phyloP scores from a whole-genome alignment of 345 rosid species.

The Abelmoschus esculentus region DNA sequence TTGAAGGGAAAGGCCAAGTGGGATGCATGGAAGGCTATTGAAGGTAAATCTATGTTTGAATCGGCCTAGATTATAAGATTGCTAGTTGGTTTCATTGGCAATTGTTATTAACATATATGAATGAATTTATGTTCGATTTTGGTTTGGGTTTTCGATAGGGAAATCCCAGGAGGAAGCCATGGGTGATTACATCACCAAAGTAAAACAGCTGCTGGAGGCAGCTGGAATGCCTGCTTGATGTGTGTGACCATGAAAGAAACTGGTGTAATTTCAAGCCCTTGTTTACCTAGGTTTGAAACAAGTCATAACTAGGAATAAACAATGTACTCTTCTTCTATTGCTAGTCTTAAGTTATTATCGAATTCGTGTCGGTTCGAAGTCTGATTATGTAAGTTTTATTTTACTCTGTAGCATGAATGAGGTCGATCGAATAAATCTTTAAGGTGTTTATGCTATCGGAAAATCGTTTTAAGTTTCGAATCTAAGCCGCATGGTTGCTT shows the following conservation, averaged over 20 bases:
- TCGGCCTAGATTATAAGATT: too few species aligned
- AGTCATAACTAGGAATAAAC: not conserved
- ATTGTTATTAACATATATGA: not conserved
- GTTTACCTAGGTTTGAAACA: not conserved
- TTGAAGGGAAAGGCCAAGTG: constrained; percentile 82
- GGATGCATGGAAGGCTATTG: constrained; percentile 99
- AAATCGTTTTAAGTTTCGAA: too few species aligned
- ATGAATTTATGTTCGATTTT: not conserved
- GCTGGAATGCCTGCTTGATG: constrained; percentile 29
- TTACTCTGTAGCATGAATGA: too few species aligned
- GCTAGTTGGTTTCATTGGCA: not conserved
- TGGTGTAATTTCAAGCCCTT: not conserved
- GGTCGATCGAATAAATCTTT: too few species aligned
- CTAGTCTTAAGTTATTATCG: not conserved
- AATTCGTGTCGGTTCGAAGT: too few species aligned
- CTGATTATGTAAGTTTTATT: too few species aligned
- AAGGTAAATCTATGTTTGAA: constrained; percentile 36
- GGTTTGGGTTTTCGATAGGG: constrained; percentile 7
- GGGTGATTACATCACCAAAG: constrained; percentile 73
- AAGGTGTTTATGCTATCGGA: too few species aligned
- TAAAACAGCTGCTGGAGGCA: constrained; percentile 55
- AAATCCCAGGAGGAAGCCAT: constrained; percentile 71
- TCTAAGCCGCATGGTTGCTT: too few species aligned
- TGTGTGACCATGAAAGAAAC: not conserved
- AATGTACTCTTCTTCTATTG: not conserved